Percentiles rank a stretch among this genome's conserved stretches.
Evolutionary conservation across 768 basidiomycete genomes (phyloP).

Genomic region (Royoungia palumana): DNA sequence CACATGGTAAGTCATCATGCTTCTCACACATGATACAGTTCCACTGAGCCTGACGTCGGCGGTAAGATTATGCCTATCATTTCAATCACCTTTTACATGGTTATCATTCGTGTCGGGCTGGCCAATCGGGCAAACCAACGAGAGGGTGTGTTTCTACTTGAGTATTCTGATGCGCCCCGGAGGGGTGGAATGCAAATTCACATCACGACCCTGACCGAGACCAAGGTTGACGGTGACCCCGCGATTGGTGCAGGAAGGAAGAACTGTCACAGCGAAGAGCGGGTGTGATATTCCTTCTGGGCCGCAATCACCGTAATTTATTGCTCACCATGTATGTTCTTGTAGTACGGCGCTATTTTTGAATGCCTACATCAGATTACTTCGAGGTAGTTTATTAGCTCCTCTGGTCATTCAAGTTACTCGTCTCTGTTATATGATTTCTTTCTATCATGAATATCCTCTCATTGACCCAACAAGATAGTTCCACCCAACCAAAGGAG

Average conservation of each 20-base stretch:
- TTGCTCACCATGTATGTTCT: too few species aligned
- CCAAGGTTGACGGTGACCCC: background rate
- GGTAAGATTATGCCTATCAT: slow-evolving; percentile 7
- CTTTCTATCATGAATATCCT: too few species aligned
- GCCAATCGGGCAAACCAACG: background rate
- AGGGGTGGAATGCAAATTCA: background rate
- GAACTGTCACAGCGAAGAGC: background rate
- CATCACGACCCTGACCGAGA: background rate
- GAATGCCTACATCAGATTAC: too few species aligned
- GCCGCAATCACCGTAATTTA: too few species aligned
- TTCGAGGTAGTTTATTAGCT: background rate
- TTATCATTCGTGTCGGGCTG: slow-evolving; percentile 8
- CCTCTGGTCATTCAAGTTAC: background rate
- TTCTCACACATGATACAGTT: too few species aligned
- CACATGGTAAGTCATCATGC: slow-evolving; percentile 1
- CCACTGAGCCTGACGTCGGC: background rate
- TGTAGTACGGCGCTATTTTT: too few species aligned
- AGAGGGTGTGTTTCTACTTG: background rate
- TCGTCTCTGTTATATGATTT: background rate
- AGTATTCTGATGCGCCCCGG: background rate
- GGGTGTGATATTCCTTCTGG: too few species aligned
- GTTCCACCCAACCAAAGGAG: background rate
- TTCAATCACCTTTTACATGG: slow-evolving; percentile 14
- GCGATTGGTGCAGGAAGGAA: too few species aligned
- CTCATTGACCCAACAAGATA: too few species aligned